These are phyloP conservation scores for Strobilomyces dryophilus DNA, from an alignment of 768 basidiomycete species.

Conservation along the genomic window DNA sequence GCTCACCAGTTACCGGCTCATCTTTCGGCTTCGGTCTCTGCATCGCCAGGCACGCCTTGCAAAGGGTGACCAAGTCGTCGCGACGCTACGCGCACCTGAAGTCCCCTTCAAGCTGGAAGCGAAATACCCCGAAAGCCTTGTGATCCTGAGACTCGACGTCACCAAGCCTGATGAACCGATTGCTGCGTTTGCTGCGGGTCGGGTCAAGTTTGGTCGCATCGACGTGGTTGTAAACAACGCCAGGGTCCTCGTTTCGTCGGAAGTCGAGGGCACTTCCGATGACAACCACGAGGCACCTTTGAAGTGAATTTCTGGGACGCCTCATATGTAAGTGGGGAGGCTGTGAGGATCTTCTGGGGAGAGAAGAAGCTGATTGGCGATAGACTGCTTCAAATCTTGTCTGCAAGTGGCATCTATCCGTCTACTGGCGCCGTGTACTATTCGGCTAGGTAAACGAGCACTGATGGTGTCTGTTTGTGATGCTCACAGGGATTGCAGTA, in stretches of 20 bases:
- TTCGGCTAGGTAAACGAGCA: conserved; percentile 15
- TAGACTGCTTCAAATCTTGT: conserved; percentile 32
- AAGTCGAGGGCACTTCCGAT: conserved; percentile 31
- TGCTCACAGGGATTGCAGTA: conserved; percentile 6
- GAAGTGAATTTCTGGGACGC: conserved; percentile 46
- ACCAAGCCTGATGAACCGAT: conserved; percentile 10
- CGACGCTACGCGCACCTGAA: conserved; percentile 40
- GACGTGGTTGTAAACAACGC: conserved; percentile 15
- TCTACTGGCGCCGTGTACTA: conserved; percentile 11
- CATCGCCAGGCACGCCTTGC: conserved; percentile 29
- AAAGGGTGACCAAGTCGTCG: conserved; percentile 38
- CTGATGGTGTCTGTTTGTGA: background rate
- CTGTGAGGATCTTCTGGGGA: conserved; percentile 22
- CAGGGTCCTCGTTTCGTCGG: background rate
- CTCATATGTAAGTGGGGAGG: conserved; percentile 35
- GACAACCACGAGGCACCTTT: conserved; percentile 32
- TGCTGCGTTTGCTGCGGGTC: background rate
- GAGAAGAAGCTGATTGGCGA: conserved; percentile 33
- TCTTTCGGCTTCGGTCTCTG: conserved; percentile 38
- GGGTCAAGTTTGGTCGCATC: conserved; percentile 22
- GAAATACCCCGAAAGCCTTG: conserved; percentile 28
- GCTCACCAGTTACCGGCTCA: conserved; percentile 36
- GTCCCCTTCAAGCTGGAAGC: conserved; percentile 25
- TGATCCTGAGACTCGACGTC: conserved; percentile 40
- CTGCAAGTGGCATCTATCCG: conserved; percentile 21